Evolutionary conservation across 2,329 filamentous ascomycete genomes (phyloP).

Genomic region (Sarocladiaceae sp.): DNA sequence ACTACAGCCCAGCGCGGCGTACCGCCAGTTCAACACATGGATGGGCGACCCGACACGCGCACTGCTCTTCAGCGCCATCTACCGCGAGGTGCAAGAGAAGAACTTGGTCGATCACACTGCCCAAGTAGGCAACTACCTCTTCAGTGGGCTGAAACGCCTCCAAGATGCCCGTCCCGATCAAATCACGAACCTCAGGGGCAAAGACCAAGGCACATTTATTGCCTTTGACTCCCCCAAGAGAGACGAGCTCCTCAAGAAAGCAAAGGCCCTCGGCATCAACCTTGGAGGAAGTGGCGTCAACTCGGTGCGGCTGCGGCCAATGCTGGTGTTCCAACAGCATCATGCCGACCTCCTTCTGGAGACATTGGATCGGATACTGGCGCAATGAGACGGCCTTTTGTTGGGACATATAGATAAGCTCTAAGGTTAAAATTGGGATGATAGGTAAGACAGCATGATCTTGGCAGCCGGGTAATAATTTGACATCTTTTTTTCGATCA

Average conservation of each 20-base stretch:
- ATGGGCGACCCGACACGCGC: constrained; percentile 87
- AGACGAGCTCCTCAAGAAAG: constrained; percentile 71
- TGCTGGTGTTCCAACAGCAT: constrained; percentile 88
- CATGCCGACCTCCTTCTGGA: constrained; percentile 83
- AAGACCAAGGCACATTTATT: constrained; percentile 86
- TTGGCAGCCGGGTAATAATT: not conserved
- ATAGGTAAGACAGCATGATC: not conserved
- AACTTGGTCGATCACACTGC: constrained; percentile 75
- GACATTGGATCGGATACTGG: constrained; percentile 71
- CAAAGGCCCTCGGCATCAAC: constrained; percentile 77
- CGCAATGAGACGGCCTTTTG: constrained; percentile 46
- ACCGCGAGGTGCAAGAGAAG: constrained; percentile 69
- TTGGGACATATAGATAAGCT: constrained; percentile 15
- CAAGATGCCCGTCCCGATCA: constrained; percentile 65
- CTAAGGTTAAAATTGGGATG: not conserved
- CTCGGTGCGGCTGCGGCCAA: constrained; percentile 77
- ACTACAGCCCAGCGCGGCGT: constrained; percentile 83
- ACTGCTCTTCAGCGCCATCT: constrained; percentile 79
- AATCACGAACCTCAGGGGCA: constrained; percentile 78
- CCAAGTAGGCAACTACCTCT: constrained; percentile 72
- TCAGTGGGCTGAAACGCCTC: constrained; percentile 59
- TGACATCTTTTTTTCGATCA: too few relatives aligned
- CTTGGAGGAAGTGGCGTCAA: constrained; percentile 73
- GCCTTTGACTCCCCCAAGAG: constrained; percentile 80
- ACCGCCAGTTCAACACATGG: constrained; percentile 97